Percentiles rank a stretch among this genome's conserved stretches.
Evolutionary conservation across 2,329 filamentous ascomycete genomes (phyloP).

Genomic region (Orbilia javanica): DNA sequence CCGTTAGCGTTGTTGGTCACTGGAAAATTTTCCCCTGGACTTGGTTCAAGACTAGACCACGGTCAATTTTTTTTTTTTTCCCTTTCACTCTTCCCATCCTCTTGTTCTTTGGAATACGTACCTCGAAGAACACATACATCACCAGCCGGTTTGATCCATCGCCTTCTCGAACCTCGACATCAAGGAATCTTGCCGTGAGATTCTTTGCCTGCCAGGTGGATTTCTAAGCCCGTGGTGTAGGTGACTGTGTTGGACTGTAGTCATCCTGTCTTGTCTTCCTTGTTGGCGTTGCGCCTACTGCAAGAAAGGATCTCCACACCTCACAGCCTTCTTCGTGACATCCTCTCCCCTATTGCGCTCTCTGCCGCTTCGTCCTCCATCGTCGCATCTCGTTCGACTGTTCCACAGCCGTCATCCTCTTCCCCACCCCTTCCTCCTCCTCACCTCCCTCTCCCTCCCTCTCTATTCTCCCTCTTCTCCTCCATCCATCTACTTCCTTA

Average conservation of each 20-base stretch:
- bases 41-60: slow-evolving; percentile 22
- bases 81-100: slow-evolving; percentile 2
- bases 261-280: slow-evolving; percentile 6
- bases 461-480: neutral
- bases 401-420: neutral
- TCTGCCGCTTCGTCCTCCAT: slow-evolving; percentile 21
- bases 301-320: slow-evolving; percentile 47
- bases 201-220: slow-evolving; percentile 32
- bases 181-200: slow-evolving; percentile 8
- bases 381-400: neutral
- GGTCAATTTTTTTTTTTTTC: slow-evolving; percentile 37
- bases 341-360: slow-evolving; percentile 6
- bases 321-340: slow-evolving; percentile 30
- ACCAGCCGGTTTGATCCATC: slow-evolving; percentile 8
- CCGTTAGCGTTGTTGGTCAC: slow-evolving; percentile 56
- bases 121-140: slow-evolving; percentile 23
- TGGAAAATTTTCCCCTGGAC: slow-evolving; percentile 56
- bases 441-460: neutral
- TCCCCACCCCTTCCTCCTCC: neutral
- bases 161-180: neutral
- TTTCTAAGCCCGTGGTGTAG: slow-evolving; percentile 25
- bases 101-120: slow-evolving; percentile 2
- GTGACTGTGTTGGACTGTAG: slow-evolving; percentile 52
- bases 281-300: slow-evolving; percentile 32
- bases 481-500: neutral